Conservation (phyloP, 2,329 filamentous ascomycete genomes). For the Camillea tinctor region DNA sequence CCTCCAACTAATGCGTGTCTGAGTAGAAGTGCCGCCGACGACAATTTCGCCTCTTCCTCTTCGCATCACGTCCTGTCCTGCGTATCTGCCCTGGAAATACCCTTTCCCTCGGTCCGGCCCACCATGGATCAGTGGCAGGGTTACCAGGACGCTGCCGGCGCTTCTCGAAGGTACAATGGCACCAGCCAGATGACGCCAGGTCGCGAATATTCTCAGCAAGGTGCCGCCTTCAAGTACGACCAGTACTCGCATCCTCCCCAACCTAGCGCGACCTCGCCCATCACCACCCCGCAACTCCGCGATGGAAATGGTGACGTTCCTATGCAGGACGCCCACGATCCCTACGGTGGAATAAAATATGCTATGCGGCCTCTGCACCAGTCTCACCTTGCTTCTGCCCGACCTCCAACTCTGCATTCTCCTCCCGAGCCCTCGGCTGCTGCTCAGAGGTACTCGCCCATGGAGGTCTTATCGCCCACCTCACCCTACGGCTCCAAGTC, state of each 20-base stretch:
- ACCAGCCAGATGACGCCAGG: constrained; percentile 31
- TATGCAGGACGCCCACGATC: constrained; percentile 84
- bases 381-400: constrained; percentile 60
- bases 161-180: constrained; percentile 59
- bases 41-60: constrained; percentile 18
- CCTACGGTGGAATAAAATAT: constrained; percentile 85
- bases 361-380: constrained; percentile 76
- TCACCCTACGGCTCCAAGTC: constrained; percentile 71
- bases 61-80: constrained; percentile 10
- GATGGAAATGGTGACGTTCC: constrained; percentile 73
- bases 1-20: constrained; percentile 22
- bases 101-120: constrained; percentile 14
- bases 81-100: constrained; percentile 14
- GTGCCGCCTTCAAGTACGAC: constrained; percentile 64
- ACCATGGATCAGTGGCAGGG: constrained; percentile 66
- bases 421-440: constrained; percentile 76
- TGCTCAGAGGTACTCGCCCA: constrained; percentile 91
- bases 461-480: constrained; percentile 82
- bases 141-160: constrained; percentile 63
- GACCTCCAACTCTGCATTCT: constrained; percentile 65
- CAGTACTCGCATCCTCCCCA: constrained; percentile 48
- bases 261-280: constrained; percentile 38
- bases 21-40: constrained; percentile 16
- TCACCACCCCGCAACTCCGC: constrained; percentile 57
- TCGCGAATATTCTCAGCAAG: constrained; percentile 33